Evolutionary conservation across 1,139 yeast genomes (phyloP).

Genomic region (Diutina siamensis): DNA sequence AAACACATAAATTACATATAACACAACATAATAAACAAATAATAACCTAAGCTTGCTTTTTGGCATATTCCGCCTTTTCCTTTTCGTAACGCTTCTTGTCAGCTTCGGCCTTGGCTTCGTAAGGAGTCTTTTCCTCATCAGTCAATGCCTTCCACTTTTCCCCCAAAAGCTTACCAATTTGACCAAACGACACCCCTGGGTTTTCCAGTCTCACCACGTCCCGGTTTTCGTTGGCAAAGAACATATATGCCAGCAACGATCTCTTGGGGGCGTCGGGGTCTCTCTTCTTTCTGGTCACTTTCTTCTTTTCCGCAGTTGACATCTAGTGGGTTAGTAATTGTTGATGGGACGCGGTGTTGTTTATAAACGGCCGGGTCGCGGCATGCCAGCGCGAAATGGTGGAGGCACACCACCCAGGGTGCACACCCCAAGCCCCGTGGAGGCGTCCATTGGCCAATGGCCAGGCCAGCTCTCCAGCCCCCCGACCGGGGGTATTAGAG

Average conservation of each 20-base stretch:
- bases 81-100: slow-evolving; percentile 97
- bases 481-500: background rate
- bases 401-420: background rate
- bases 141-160: slow-evolving; percentile 90
- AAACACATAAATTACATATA: background rate
- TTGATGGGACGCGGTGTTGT: background rate
- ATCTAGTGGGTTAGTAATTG: background rate
- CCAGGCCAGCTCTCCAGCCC: background rate
- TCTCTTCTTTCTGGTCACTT: slow-evolving; percentile 41
- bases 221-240: slow-evolving; percentile 95
- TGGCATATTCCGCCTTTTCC: slow-evolving; percentile 83
- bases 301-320: slow-evolving; percentile 27
- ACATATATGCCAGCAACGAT: slow-evolving; percentile 96
- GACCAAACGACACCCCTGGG: slow-evolving; percentile 90
- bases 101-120: slow-evolving; percentile 84
- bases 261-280: slow-evolving; percentile 99
- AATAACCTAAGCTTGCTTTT: slow-evolving; percentile 18
- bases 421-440: too few species aligned
- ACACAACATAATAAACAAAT: background rate
- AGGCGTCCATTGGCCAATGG: background rate
- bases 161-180: slow-evolving; percentile 85
- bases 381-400: background rate
- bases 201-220: slow-evolving; percentile 88
- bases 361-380: background rate
- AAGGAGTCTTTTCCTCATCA: slow-evolving; percentile 74